phyloP scores from a whole-genome alignment of 331 rosid genomes.

The Cydonia oblonga region DNA sequence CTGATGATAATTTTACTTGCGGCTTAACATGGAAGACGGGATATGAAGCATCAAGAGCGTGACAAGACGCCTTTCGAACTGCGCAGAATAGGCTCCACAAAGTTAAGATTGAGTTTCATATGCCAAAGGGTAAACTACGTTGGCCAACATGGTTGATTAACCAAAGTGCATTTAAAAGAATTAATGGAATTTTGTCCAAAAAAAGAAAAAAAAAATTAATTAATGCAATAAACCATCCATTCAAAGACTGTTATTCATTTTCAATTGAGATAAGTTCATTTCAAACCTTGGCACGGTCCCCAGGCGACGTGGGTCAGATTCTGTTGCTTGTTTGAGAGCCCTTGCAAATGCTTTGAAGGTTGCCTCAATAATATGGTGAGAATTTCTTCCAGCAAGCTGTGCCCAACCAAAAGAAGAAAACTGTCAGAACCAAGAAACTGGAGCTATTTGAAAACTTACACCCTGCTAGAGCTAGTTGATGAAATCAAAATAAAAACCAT shows the following conservation, averaged over 20 bases:
- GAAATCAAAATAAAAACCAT: not conserved
- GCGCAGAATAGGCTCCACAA: conserved; percentile 23
- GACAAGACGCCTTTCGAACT: conserved; percentile 93
- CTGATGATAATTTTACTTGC: too few relatives aligned
- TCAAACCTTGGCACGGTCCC: conserved; percentile 78
- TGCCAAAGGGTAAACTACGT: not conserved
- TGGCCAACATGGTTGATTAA: not conserved
- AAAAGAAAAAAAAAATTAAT: too few relatives aligned
- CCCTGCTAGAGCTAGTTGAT: not conserved
- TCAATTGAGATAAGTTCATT: conserved; percentile 1
- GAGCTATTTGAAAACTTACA: not conserved
- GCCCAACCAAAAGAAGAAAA: conserved; percentile 7
- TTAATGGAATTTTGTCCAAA: too few relatives aligned
- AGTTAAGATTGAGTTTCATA: conserved; percentile 10
- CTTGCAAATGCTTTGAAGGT: conserved; percentile 97
- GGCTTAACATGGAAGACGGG: too few relatives aligned
- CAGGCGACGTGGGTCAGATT: conserved; percentile 64
- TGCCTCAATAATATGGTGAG: conserved; percentile 94
- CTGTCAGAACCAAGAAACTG: conserved; percentile 3
- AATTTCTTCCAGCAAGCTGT: conserved; percentile 78
- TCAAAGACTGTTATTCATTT: not conserved
- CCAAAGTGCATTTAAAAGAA: not conserved
- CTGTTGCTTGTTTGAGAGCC: conserved; percentile 90
- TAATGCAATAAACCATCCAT: not conserved
- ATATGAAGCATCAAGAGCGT: conserved; percentile 40